These are phyloP conservation scores for Metschnikowia henanensis DNA, from an alignment of 805 yeast species.

Conservation along the genomic window DNA sequence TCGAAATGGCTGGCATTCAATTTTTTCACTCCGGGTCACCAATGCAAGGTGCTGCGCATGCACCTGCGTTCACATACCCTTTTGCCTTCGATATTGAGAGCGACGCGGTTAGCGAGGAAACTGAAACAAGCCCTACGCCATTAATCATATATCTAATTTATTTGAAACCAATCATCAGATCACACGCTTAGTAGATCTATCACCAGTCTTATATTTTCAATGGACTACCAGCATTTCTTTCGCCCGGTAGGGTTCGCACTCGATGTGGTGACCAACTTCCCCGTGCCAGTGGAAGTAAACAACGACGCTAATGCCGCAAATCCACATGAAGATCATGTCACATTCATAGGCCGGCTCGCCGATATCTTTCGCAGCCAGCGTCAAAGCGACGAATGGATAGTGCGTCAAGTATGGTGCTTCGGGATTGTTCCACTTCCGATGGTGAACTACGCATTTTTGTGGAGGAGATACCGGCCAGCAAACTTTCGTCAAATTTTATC, in stretches of 20 bases:
- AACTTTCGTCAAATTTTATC: constrained; percentile 2
- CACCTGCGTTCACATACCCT: no score
- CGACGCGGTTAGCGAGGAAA: no score
- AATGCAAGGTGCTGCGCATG: no score
- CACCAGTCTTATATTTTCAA: background rate
- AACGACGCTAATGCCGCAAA: background rate
- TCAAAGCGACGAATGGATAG: background rate
- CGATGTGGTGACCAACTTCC: constrained; percentile 3
- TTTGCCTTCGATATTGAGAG: no score
- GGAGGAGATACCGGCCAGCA: constrained; percentile 13
- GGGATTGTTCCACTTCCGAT: constrained; percentile 16
- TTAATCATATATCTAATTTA: no score
- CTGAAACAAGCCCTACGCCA: no score
- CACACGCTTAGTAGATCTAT: no score
- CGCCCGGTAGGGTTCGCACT: constrained; percentile 8
- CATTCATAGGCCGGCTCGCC: background rate
- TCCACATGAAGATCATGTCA: background rate
- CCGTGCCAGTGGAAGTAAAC: background rate
- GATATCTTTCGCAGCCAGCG: background rate
- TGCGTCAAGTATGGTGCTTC: constrained; percentile 9
- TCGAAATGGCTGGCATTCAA: no score
- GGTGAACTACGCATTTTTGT: constrained; percentile 14
- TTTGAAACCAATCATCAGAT: no score
- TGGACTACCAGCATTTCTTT: constrained; percentile 8
- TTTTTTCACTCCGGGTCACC: no score